Percentiles rank a stretch among this genome's conserved stretches.
phyloP scores from a whole-genome alignment of 176 grass and related monocot species.

The Lolium multiflorum region DNA sequence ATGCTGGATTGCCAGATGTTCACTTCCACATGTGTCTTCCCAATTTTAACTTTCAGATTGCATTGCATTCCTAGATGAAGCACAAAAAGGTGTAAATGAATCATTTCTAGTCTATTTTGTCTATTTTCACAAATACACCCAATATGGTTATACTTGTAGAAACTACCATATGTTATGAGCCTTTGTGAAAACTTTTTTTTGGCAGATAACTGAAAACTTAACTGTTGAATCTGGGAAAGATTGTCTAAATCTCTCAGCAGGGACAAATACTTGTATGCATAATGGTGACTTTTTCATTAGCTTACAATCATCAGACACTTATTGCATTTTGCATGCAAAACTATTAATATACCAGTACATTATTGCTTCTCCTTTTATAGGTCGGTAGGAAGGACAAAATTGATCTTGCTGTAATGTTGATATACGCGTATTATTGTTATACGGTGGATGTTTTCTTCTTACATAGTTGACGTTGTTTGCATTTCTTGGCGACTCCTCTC shows the following conservation, averaged over 20 bases:
- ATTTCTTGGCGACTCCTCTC: conserved; percentile 5
- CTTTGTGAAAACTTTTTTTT: not conserved
- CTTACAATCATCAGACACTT: not conserved
- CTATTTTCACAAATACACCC: conserved; percentile 1
- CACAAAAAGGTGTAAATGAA: not conserved
- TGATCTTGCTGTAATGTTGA: not conserved
- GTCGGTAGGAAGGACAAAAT: conserved; percentile 4
- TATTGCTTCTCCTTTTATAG: not conserved
- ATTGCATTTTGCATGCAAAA: not conserved
- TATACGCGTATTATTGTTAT: conserved; percentile 8
- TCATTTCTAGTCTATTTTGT: conserved; percentile 8
- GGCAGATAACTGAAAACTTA: conserved; percentile 25
- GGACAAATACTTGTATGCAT: conserved; percentile 17
- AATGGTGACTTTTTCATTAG: not conserved
- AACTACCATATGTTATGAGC: not conserved
- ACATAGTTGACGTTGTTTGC: conserved; percentile 8
- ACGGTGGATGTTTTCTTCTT: not conserved
- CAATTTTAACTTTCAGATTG: conserved; percentile 20
- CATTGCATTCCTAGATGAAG: conserved; percentile 10
- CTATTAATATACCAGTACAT: too few relatives aligned
- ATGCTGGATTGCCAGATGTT: not conserved
- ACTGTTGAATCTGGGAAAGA: not conserved
- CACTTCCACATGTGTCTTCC: conserved; percentile 4
- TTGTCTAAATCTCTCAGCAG: not conserved
- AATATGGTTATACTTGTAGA: not conserved